Evolutionary conservation across 192 early-diverging fungal genomes (phyloP), one percentile per base, ranked within the genome.

Genomic region (Phycomyces nitens): DNA sequence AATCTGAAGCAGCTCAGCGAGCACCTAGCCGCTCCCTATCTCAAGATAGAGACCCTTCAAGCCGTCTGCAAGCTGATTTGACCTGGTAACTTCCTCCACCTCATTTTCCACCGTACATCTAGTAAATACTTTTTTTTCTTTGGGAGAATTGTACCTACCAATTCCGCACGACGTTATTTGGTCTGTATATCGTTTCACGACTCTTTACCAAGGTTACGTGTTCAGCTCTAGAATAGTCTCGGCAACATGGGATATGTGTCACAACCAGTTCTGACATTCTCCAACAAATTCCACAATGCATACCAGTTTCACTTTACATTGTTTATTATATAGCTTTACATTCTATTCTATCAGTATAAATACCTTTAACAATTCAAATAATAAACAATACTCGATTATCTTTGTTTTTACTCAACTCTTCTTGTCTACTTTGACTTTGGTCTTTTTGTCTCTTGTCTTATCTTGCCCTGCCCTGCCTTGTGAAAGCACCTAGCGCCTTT

Each of bases 41-140:
- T 75, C 67, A 74, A 74, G 54, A 69, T 69, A 64, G 66, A 65
- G 38, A 69, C 62, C n/a, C n/a, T 74, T 1, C 26, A 27, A 26
- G 47, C 66, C 21, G 64, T 74, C 21, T 26, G 18, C 12, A 40
- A 40, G 3, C 8, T 70, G 44, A 60, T 74, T 44, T 1, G 54
- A 42, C 39, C 56, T 21, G 43, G 8, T 11, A 62, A 66, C 54
- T 72, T 54, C 55, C 64, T 78, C 0, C 77, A 78, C 21, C 57
- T 78, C 0, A 58, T 69, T 6, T 29, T 78, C 0, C 34, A 63
- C 29, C 41, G 59, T 1, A 0, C 18, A 14, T 54, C 49, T 15
- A 65, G 66, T n/a, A 60, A 60, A 26, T 78, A 58, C 15, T 63
- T 74, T 14, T 70, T 12, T 72, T 75, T 20, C 51, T 22, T 1